Percentiles rank a stretch among this genome's conserved stretches.
phyloP scores from a whole-genome alignment of 495 filamentous ascomycete species.

The Evansstolkia leycettana region DNA sequence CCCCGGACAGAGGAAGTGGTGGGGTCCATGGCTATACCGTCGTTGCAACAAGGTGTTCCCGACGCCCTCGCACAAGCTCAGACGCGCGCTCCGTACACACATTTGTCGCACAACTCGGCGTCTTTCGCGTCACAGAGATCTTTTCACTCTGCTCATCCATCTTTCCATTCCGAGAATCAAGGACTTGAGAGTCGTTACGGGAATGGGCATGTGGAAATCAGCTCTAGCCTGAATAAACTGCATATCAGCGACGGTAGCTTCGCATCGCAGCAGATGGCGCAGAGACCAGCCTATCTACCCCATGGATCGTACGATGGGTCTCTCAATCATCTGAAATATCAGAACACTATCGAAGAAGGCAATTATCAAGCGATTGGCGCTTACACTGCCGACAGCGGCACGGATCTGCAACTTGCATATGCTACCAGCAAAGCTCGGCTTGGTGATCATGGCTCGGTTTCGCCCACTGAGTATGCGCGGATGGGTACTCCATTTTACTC shows the following conservation, averaged over 20 bases:
- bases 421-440: slow-evolving; percentile 13
- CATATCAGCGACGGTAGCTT: slow-evolving; percentile 22
- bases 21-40: slow-evolving; percentile 15
- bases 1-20: slow-evolving; percentile 18
- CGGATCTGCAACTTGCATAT: slow-evolving; percentile 23
- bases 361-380: slow-evolving; percentile 14
- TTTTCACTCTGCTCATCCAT: slow-evolving; percentile 21
- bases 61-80: slow-evolving; percentile 19
- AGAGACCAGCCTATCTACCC: slow-evolving; percentile 18
- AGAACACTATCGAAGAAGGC: slow-evolving; percentile 13
- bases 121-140: slow-evolving; percentile 24
- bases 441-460: slow-evolving; percentile 27
- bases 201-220: slow-evolving; percentile 21
- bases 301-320: slow-evolving; percentile 23
- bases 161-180: slow-evolving; percentile 30
- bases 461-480: slow-evolving; percentile 43
- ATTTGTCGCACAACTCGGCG: slow-evolving; percentile 27
- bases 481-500: slow-evolving; percentile 49
- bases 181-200: slow-evolving; percentile 20
- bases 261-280: slow-evolving; percentile 7
- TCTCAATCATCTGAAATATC: slow-evolving; percentile 20
- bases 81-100: slow-evolving; percentile 19
- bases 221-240: slow-evolving; percentile 18
- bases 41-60: slow-evolving; percentile 16
- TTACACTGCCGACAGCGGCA: slow-evolving; percentile 14